These are phyloP conservation scores for Cyclotella atomus DNA, from an alignment of 108 stramenopile species.

Conservation along the genomic window DNA sequence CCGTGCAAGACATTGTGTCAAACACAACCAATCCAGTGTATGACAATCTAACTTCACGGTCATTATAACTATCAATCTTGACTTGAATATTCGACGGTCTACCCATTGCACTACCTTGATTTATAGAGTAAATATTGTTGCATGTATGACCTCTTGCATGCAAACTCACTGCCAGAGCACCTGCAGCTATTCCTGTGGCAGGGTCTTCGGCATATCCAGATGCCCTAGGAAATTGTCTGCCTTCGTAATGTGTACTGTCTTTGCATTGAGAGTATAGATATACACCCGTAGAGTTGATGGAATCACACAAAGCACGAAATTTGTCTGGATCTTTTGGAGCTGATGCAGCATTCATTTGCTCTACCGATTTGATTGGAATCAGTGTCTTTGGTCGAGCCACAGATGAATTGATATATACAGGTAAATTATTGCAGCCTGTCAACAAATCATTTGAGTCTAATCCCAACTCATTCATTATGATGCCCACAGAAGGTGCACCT, in stretches of 20 bases:
- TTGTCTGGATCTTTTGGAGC: conserved; percentile 44
- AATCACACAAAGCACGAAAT: conserved; percentile 56
- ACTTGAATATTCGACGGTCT: conserved; percentile 53
- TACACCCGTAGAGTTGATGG: conserved; percentile 67
- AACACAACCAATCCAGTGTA: conserved; percentile 35
- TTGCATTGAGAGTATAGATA: conserved; percentile 54
- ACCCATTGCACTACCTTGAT: conserved; percentile 73
- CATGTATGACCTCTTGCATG: conserved; percentile 10
- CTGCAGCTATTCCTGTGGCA: conserved; percentile 80
- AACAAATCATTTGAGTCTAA: conserved; percentile 12
- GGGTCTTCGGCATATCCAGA: conserved; percentile 81
- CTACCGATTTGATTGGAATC: conserved; percentile 52
- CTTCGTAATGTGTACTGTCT: conserved; percentile 50
- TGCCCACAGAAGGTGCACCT: conserved; percentile 4
- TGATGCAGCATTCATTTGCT: conserved; percentile 51
- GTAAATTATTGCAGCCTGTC: conserved; percentile 11
- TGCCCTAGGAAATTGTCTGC: conserved; percentile 64
- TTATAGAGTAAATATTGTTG: conserved; percentile 50
- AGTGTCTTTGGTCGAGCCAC: conserved; percentile 75
- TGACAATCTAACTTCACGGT: conserved; percentile 19
- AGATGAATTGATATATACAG: conserved; percentile 59
- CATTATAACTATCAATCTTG: conserved; percentile 15
- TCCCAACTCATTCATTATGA: conserved; percentile 25
- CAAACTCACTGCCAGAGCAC: conserved; percentile 70
- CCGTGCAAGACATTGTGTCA: conserved; percentile 22